Conservation (phyloP, 129 eudicot genomes). For the Scalesia atractyloides region DNA sequence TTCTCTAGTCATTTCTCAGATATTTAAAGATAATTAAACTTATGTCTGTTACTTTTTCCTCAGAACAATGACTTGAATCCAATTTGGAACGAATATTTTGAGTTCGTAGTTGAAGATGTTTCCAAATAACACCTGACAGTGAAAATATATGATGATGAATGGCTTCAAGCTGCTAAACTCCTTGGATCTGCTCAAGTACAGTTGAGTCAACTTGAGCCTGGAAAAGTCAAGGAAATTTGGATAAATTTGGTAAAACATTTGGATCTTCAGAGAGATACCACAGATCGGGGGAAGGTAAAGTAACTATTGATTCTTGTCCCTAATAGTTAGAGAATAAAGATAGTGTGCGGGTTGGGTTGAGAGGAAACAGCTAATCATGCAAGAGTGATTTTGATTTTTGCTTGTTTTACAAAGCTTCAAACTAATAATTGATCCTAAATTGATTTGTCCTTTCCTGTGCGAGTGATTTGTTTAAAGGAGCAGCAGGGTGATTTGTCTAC, state of each 20-base stretch:
- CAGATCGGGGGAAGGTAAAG: slow-evolving; percentile 85
- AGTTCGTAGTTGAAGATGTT: slow-evolving; percentile 82
- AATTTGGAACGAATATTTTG: slow-evolving; percentile 96
- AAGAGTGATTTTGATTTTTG: too few species aligned
- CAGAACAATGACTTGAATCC: slow-evolving; percentile 96
- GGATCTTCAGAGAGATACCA: slow-evolving; percentile 87
- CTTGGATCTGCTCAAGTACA: slow-evolving; percentile 88
- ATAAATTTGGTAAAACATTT: slow-evolving; percentile 89
- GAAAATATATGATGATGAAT: slow-evolving; percentile 85
- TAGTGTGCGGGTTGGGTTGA: too few species aligned
- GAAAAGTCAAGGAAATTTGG: slow-evolving; percentile 95
- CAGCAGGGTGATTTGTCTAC: too few species aligned
- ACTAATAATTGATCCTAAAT: too few species aligned
- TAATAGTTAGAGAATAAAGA: too few species aligned
- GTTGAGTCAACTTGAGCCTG: slow-evolving; percentile 76
- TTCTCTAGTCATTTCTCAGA: background rate
- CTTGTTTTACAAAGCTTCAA: too few species aligned
- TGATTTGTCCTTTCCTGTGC: too few species aligned
- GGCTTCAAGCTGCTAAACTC: slow-evolving; percentile 87
- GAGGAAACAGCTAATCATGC: too few species aligned
- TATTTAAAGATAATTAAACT: background rate
- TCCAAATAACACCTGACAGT: slow-evolving; percentile 85
- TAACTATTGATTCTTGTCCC: too few species aligned
- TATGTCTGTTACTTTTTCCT: slow-evolving; percentile 1
- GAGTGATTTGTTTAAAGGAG: too few species aligned